These are phyloP conservation scores for Xylaria sp. DNA, from an alignment of 2,329 filamentous ascomycete genomes.

Conservation along the genomic window DNA sequence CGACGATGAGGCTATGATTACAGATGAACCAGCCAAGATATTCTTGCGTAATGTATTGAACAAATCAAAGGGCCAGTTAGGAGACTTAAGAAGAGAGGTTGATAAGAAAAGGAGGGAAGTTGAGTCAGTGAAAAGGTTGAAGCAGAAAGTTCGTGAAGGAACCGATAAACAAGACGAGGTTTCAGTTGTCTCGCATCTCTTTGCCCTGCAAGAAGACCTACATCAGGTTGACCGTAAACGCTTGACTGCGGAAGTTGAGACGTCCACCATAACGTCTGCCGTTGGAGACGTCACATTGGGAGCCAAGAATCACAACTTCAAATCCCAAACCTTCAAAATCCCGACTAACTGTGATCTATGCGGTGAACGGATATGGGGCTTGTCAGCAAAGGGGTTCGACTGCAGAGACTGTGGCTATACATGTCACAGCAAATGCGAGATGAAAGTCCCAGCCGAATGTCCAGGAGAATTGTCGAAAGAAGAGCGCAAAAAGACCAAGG, in stretches of 20 bases:
- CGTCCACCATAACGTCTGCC: constrained; percentile 87
- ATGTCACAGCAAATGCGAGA: constrained; percentile 98
- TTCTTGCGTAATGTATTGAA: constrained; percentile 91
- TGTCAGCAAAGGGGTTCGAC: constrained; percentile 96
- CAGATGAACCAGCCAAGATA: constrained; percentile 86
- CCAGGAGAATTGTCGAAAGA: constrained; percentile 94
- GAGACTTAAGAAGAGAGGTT: constrained; percentile 81
- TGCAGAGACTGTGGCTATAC: constrained; percentile 97
- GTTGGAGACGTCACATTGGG: constrained; percentile 94
- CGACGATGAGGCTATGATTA: constrained; percentile 86
- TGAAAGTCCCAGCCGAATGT: constrained; percentile 97
- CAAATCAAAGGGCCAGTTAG: constrained; percentile 87
- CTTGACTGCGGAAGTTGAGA: constrained; percentile 90
- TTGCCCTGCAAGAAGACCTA: constrained; percentile 83
- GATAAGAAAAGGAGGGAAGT: constrained; percentile 90
- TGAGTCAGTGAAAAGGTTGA: constrained; percentile 76
- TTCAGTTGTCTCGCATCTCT: constrained; percentile 82
- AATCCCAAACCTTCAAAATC: constrained; percentile 98
- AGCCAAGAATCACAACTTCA: constrained; percentile 96
- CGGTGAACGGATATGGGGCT: constrained; percentile 94
- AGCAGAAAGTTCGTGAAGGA: constrained; percentile 81
- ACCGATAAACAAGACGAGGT: constrained; percentile 91
- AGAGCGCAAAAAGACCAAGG: constrained; percentile 93
- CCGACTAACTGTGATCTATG: constrained; percentile 98
- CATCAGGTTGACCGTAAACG: constrained; percentile 86